phyloP scores from a whole-genome alignment of 345 rosid species.

The Salix exigua region DNA sequence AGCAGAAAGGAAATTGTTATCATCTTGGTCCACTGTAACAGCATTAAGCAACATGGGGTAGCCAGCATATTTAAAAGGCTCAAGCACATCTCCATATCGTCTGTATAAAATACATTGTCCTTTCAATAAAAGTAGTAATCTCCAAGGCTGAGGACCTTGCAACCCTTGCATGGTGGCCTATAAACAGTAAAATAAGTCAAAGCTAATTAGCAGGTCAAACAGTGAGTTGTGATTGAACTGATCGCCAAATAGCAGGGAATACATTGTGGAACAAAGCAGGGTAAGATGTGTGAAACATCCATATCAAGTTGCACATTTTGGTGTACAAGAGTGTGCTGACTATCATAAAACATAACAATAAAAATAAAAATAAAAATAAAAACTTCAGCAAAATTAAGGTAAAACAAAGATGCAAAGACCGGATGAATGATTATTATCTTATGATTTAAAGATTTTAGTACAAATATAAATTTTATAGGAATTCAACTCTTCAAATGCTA shows the following conservation, averaged over 20 bases:
- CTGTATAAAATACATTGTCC: constrained; percentile 95
- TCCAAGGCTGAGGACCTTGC: constrained; percentile 99
- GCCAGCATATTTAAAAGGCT: constrained; percentile 99
- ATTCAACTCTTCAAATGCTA: background rate
- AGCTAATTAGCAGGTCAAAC: background rate
- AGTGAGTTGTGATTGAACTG: too few species aligned
- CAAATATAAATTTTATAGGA: background rate
- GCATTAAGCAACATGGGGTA: constrained; percentile 97
- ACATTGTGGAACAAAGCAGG: too few species aligned
- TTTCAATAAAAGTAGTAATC: constrained; percentile 86
- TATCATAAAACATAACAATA: too few species aligned
- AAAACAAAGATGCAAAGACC: background rate
- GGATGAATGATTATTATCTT: background rate
- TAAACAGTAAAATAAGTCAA: constrained; percentile 17
- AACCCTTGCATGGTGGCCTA: constrained; percentile 99
- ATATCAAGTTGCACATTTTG: background rate
- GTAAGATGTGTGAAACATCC: too few species aligned
- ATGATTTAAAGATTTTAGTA: background rate
- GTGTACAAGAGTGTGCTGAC: background rate
- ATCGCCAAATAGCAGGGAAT: too few species aligned
- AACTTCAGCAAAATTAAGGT: background rate
- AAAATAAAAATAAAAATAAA: too few species aligned
- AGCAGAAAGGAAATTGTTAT: constrained; percentile 82
- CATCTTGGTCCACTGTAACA: constrained; percentile 83
- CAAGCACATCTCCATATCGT: constrained; percentile 74